Evolutionary conservation across 2,329 filamentous ascomycete genomes (phyloP).

Genomic region (Helminthosporium solani): DNA sequence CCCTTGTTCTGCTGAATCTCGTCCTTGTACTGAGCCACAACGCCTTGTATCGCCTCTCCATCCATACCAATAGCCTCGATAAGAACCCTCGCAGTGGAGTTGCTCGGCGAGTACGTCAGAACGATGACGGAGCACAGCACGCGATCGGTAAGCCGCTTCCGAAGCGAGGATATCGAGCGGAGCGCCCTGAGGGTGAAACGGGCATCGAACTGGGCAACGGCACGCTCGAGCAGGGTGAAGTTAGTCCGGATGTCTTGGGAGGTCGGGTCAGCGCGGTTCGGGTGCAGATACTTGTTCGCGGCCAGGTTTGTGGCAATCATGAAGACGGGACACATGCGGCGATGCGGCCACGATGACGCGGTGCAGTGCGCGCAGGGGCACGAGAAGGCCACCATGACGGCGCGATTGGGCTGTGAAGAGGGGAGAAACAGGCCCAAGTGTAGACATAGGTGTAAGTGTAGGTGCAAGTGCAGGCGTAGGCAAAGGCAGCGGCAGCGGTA

Average conservation of each 20-base stretch:
- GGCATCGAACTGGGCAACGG: constrained; percentile 88
- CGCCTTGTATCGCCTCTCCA: constrained; percentile 62
- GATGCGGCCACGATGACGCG: constrained; percentile 12
- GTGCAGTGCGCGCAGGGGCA: constrained; percentile 26
- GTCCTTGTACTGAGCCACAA: constrained; percentile 60
- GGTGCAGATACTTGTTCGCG: constrained; percentile 26
- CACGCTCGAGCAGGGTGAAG: constrained; percentile 86
- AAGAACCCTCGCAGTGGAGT: constrained; percentile 67
- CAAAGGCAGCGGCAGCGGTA: too few relatives aligned
- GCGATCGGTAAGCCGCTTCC: constrained; percentile 83
- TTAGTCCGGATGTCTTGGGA: constrained; percentile 87
- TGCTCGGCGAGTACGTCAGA: constrained; percentile 73
- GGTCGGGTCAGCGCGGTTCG: constrained; percentile 31
- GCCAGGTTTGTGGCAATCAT: constrained; percentile 33
- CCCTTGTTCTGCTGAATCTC: constrained; percentile 62
- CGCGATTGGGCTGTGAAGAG: constrained; percentile 1
- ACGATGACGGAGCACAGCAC: constrained; percentile 78
- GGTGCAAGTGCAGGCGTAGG: constrained; percentile 19
- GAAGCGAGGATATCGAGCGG: constrained; percentile 91
- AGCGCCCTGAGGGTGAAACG: constrained; percentile 93
- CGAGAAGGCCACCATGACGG: constrained; percentile 17
- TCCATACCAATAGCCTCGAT: constrained; percentile 69
- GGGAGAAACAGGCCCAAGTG: too few relatives aligned
- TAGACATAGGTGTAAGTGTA: too few relatives aligned
- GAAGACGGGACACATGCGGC: constrained; percentile 32